Evolutionary conservation across 805 yeast genomes (phyloP).

Genomic region (Candida pseudoglaebosa): DNA sequence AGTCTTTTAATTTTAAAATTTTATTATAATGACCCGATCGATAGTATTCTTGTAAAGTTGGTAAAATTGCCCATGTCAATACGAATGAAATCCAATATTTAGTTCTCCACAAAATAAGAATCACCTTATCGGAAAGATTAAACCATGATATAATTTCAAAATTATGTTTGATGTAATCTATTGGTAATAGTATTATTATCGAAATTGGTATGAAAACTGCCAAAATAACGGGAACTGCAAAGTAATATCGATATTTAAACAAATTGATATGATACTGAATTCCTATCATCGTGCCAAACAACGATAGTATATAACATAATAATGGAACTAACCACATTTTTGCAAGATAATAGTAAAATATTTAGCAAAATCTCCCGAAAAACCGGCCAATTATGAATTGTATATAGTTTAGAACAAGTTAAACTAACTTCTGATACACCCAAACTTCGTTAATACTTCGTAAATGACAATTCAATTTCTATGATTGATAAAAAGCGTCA

Average conservation of each 20-base stretch:
- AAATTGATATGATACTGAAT: conserved; percentile 34
- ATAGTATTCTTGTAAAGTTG: conserved; percentile 68
- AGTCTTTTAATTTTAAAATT: conserved; percentile 47
- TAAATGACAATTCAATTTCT: too few relatives aligned
- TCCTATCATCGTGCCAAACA: conserved; percentile 27
- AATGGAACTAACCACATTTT: conserved; percentile 25
- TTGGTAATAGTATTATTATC: conserved; percentile 67
- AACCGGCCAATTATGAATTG: neutral
- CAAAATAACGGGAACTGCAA: conserved; percentile 45
- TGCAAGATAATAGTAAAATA: too few relatives aligned
- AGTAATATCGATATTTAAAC: conserved; percentile 33
- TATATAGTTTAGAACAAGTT: too few relatives aligned
- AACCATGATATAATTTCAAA: conserved; percentile 37
- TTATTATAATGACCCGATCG: conserved; percentile 62
- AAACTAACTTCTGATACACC: too few relatives aligned
- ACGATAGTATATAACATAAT: conserved; percentile 24
- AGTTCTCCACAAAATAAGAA: conserved; percentile 63
- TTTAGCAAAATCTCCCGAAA: neutral
- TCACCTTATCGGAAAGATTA: conserved; percentile 41
- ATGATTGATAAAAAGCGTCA: too few relatives aligned
- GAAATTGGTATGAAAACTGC: conserved; percentile 75
- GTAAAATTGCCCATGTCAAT: conserved; percentile 76
- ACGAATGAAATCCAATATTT: conserved; percentile 78
- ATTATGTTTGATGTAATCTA: conserved; percentile 62
- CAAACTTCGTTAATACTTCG: too few relatives aligned